Conservation (phyloP, 192 early-diverging fungal species). For the Gonapodya prolifera region DNA sequence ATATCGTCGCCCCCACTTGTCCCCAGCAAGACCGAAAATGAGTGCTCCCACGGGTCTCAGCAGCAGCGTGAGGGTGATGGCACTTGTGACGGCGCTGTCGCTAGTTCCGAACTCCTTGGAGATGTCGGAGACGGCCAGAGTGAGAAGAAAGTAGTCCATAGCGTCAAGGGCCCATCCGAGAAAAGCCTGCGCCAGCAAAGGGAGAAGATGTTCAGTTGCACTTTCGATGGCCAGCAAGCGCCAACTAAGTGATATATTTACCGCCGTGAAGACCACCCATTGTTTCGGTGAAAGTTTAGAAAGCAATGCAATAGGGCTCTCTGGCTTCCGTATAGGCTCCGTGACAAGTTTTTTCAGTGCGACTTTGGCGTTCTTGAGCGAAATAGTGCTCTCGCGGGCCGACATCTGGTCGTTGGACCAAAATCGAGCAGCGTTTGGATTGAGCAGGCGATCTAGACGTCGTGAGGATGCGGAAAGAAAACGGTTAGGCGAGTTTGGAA, state of each 20-base stretch:
- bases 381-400: background rate
- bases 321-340: constrained; percentile 10
- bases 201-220: no score
- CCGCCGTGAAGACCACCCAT: constrained; percentile 1
- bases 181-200: no score
- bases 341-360: constrained; percentile 5
- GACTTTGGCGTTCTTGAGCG: background rate
- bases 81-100: constrained; percentile 40
- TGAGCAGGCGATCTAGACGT: no score
- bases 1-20: constrained; percentile 51
- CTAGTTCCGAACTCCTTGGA: constrained; percentile 38
- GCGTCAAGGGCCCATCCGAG: constrained; percentile 64
- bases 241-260: no score
- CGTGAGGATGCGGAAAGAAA: no score
- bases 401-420: no score
- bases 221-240: no score
- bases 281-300: background rate
- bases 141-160: constrained; percentile 56
- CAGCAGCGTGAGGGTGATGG: constrained; percentile 56
- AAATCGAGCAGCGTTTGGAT: no score
- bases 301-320: constrained; percentile 11
- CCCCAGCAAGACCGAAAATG: constrained; percentile 54
- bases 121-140: constrained; percentile 38
- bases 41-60: constrained; percentile 59
- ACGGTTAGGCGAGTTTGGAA: no score